These are phyloP conservation scores for Fusarium ramigenum DNA, from an alignment of 2,329 filamentous ascomycete genomes.

Conservation along the genomic window DNA sequence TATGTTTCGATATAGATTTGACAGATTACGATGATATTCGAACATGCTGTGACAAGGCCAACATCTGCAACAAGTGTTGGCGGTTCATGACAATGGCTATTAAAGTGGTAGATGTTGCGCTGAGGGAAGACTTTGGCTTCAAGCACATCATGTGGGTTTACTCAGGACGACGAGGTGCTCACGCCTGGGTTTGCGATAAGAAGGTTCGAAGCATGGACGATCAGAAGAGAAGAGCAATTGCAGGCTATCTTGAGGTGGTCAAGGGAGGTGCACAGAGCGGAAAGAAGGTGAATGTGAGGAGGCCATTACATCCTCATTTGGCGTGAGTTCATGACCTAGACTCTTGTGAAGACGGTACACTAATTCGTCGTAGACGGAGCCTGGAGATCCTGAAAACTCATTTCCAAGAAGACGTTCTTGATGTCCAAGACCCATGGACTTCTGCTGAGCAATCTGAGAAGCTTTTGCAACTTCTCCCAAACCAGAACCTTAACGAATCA, in stretches of 20 bases:
- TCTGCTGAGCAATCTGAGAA: constrained; percentile 75
- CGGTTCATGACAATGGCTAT: constrained; percentile 98
- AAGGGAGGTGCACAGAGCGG: constrained; percentile 85
- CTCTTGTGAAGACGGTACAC: background rate
- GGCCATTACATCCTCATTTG: constrained; percentile 91
- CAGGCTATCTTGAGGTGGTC: constrained; percentile 90
- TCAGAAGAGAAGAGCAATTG: constrained; percentile 83
- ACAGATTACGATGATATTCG: constrained; percentile 98
- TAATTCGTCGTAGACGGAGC: constrained; percentile 69
- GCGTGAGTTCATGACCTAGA: constrained; percentile 58
- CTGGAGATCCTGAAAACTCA: constrained; percentile 84
- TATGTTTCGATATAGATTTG: constrained; percentile 99
- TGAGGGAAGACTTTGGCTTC: constrained; percentile 96
- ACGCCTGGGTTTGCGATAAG: constrained; percentile 98
- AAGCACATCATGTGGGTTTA: constrained; percentile 99
- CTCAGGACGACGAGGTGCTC: constrained; percentile 92
- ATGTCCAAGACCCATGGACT: constrained; percentile 86
- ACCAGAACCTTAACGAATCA: constrained; percentile 78
- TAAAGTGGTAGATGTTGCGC: constrained; percentile 85
- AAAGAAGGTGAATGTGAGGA: constrained; percentile 84
- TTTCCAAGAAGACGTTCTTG: constrained; percentile 84
- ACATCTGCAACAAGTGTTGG: constrained; percentile 96
- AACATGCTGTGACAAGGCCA: constrained; percentile 92
- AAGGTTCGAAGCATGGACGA: constrained; percentile 87
- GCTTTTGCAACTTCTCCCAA: constrained; percentile 85